Evolutionary conservation across 1,139 yeast species (phyloP), one percentile per base, ranked within the genome.

Genomic region (Geotrichum restrictum): DNA sequence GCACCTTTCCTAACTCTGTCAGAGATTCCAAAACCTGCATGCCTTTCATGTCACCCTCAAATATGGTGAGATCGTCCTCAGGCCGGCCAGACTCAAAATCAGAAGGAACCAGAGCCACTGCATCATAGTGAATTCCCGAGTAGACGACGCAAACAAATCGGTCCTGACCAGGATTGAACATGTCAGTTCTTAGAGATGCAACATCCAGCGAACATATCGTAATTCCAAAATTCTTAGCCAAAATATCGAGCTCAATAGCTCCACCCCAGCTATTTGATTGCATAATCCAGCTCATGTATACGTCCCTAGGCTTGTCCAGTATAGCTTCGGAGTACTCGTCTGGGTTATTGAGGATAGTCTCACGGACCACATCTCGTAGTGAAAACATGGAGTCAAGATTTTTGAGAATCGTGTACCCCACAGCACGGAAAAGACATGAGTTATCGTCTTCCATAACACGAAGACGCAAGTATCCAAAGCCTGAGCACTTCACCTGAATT

Each of bases 181-280:
- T 72, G 59, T 85, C 85, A 45, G 78, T 67, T 42, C 80, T 73
- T 2, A 81, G 80, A 60, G 82, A 83, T 61, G 82, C 86, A 22
- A 86, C 80, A 62, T 86, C 95, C 37, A 85, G 68, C 27, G 88
- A 82, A 54, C 77, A 73, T 38, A 86, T 81, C 3, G 79, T 74
- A 4, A 84, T 66, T 2, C 73, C 70, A 49, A 84, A 74, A 62
- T 77, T 74, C 32, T 75, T 73, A 1, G 88, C 77, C 33, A 87
- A 67, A 8, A 87, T 83, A 13, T 83, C 81, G 53, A 86, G 69
- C 64, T 86, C 95, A 43, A 87, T 85, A 3, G 89, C 94, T 6
- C 95, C 95, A 18, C 95, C 95, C 95, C 95, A 86, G 21, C 87
- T 77, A 45, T 77, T 81, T 31, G 76, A 76, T 56, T 76, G 71